Evolutionary conservation across 805 yeast species (phyloP), one percentile per base, ranked within the genome.

Genomic region (Starmerella stigmatis): DNA sequence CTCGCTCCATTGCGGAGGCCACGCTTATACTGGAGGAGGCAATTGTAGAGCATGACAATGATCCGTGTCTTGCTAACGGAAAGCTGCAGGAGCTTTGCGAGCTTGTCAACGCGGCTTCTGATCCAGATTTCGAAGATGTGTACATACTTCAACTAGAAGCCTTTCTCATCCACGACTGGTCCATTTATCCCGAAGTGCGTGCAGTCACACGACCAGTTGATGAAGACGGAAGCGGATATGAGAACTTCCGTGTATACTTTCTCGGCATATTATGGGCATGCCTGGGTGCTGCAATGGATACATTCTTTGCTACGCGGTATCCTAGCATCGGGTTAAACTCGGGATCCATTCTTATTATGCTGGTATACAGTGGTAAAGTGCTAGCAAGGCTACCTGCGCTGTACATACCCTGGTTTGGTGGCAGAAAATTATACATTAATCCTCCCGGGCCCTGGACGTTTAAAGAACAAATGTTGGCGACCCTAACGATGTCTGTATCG

Each of bases 141-240:
- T 44, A 38, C 32, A 29, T 34, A 1, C n/a, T 52, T 29, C 63
- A 61, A 44, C 56, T 68, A 20, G 70, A 71, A 47, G 76, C 77
- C 5, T 69, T 66, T 21, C 58, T 73, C 33, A 64, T 64, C 35
- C 30, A 50, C 27, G 63, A 57, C 51, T 71, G 70, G 59, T 74
- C 80, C 0, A 78, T 79, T 2, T 76, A 76, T 48, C 77, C 81
- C 2, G 81, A 77, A 54, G 77, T 77, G 11, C 60, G 82, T 22
- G 71, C 80, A 5, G 73, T 75, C 23, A 70, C 74, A 4, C 72
- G 70, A 22, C 72, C 78, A 1, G 60, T 57, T 31, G 81, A 75
- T 52, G 78, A 76, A 45, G 70, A 71, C 1, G 49, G 55, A 10
- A 57, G 66, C 33, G 68, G 70, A 2, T 65, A 62, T 35, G 78